Evolutionary conservation across 139 green algal species (phyloP), one percentile per base, ranked within the genome.

Genomic region (Axilococcus clingmanii): DNA sequence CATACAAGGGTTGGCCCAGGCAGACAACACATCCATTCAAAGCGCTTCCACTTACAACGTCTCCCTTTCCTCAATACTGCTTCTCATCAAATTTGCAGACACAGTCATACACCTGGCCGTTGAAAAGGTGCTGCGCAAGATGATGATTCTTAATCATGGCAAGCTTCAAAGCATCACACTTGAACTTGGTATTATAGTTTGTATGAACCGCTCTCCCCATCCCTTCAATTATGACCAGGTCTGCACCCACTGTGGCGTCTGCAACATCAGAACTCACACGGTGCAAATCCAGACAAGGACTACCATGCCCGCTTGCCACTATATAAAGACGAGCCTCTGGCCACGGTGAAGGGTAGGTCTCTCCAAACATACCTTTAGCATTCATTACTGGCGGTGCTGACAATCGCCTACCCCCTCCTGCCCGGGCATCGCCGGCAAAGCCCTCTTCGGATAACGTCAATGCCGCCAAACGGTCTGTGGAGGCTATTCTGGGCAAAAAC

Each of bases 111-210:
- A 96, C 65, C 2, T 73, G 52, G 8, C 90, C 88, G 3, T 55
- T 52, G 49, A 96, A 94, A 28, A 98, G 69, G 28, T 53, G 69
- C 22, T 76, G 52, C 1, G 91, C 91, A 15, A 98, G 57, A 12
- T 84, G 71, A 55, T 79, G 58, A 16, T 93, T 98, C 65, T 97
- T 97, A 46, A 97, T 90, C 88, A 97, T 95, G 11, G 90, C 88
- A 28, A 99, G 79, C 78, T 97, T 96, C 33, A 99, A 64, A 1
- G 65, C 55, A 57, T 94, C 82, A 55, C 89, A 96, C 27, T 63
- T 78, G 65, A 94, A 82, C 11, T 31, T 45, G 2, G 77, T 68
- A 6, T 56, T 44, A 40, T 83, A 63, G 67, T 94, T 95, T 31
- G 85, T 93, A 65, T 93, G 85, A 28, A 99, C 69, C 8, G 84